Conservation (phyloP, 2,329 filamentous ascomycete genomes). For the Colletotrichum musicola region DNA sequence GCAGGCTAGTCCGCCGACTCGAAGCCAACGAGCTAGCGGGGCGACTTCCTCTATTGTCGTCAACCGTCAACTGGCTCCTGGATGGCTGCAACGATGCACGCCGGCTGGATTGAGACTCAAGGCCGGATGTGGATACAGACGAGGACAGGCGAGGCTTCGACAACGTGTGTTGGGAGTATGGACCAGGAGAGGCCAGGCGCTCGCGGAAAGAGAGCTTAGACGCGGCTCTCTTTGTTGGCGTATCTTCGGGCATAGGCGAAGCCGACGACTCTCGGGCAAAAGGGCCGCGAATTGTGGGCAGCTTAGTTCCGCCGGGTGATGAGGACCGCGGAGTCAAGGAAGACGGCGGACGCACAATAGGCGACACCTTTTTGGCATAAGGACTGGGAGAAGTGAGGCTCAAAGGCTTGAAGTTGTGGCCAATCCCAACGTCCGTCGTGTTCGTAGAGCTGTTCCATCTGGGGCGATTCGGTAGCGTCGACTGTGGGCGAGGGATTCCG, state of each 20-base stretch:
- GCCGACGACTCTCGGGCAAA: constrained; percentile 60
- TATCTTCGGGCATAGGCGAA: constrained; percentile 60
- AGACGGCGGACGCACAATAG: constrained; percentile 56
- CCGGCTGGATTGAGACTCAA: constrained; percentile 53
- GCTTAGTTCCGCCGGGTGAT: constrained; percentile 54
- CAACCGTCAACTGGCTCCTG: constrained; percentile 48
- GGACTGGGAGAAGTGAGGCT: constrained; percentile 71
- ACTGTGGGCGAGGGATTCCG: constrained; percentile 58
- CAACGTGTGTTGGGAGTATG: constrained; percentile 60
- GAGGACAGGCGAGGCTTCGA: constrained; percentile 58
- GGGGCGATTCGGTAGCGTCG: constrained; percentile 69
- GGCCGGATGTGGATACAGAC: constrained; percentile 58
- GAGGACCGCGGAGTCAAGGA: constrained; percentile 56
- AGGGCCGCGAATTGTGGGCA: constrained; percentile 64
- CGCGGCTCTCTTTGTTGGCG: constrained; percentile 57
- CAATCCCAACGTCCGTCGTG: constrained; percentile 71
- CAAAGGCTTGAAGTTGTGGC: constrained; percentile 76
- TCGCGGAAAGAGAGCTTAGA: constrained; percentile 68
- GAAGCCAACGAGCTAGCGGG: constrained; percentile 69
- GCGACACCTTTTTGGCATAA: constrained; percentile 61
- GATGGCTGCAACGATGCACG: constrained; percentile 67
- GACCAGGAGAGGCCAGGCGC: constrained; percentile 62
- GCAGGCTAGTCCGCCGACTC: constrained; percentile 64
- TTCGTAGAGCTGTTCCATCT: constrained; percentile 81
- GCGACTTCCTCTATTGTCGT: constrained; percentile 52